A percentile compares a stretch with the other conserved stretches of the same genome.
These are phyloP conservation scores for Jatropha curcas DNA, from an alignment of 345 rosid genomes.

Conservation along the genomic window DNA sequence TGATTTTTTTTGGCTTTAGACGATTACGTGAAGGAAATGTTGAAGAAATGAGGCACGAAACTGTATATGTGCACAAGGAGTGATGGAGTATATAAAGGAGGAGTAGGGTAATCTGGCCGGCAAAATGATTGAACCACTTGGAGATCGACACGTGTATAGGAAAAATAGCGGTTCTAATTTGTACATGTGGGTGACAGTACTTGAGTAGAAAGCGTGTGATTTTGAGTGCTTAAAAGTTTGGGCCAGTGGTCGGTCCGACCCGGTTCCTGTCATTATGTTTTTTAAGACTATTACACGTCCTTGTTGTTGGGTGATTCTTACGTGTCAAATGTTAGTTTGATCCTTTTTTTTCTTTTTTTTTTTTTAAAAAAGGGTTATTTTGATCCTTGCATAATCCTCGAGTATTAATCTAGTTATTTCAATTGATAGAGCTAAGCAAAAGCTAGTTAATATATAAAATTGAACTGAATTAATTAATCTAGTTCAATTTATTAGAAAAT, in stretches of 20 bases:
- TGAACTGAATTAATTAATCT: no score
- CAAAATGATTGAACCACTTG: constrained; percentile 24
- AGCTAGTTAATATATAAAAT: no score
- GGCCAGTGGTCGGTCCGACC: constrained; percentile 22
- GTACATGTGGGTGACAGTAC: constrained; percentile 36
- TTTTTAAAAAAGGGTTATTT: no score
- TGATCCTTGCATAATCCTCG: no score
- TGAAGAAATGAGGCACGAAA: not conserved
- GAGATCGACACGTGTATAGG: constrained; percentile 41
- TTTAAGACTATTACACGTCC: not conserved
- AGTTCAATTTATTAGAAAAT: no score
- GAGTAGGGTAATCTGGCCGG: constrained; percentile 3
- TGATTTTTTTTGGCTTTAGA: not conserved
- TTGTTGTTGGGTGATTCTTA: no score
- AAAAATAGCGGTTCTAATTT: constrained; percentile 37
- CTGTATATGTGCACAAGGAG: no score
- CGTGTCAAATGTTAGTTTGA: no score
- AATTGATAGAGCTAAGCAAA: no score
- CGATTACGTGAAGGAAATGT: not conserved
- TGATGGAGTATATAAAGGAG: not conserved
- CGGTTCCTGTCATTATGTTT: constrained; percentile 13
- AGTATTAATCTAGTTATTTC: no score
- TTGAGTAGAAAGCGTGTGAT: constrained; percentile 35
- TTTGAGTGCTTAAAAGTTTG: constrained; percentile 18
- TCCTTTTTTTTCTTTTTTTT: no score